Evolutionary conservation across 1,139 yeast genomes (phyloP).

Genomic region (Debaryomyces subglobosus): DNA sequence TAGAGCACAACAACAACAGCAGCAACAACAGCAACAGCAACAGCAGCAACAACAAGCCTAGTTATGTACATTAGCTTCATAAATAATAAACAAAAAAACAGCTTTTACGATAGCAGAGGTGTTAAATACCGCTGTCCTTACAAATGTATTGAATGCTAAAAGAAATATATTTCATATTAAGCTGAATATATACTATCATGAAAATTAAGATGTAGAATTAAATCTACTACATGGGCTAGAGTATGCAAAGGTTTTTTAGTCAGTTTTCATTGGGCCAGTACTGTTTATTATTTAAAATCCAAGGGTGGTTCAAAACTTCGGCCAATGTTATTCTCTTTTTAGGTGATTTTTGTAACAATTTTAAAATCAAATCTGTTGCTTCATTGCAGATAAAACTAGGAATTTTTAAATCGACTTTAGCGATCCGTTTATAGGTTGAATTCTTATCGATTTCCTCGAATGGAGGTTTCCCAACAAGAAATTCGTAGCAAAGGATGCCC

Average conservation of each 20-base stretch:
- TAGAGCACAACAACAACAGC: constrained; percentile 37
- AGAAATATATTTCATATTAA: neutral
- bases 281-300: constrained; percentile 71
- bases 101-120: neutral
- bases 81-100: neutral
- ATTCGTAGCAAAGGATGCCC: constrained; percentile 84
- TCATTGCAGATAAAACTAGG: constrained; percentile 72
- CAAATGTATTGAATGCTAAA: neutral
- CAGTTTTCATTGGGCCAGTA: constrained; percentile 33
- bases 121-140: neutral
- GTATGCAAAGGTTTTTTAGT: constrained; percentile 11
- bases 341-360: constrained; percentile 68
- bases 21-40: constrained; percentile 31
- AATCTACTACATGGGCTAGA: neutral
- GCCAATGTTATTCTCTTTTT: constrained; percentile 60
- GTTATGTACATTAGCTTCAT: neutral
- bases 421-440: constrained; percentile 79
- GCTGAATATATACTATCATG: neutral
- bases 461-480: constrained; percentile 87
- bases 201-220: neutral
- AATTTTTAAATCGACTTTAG: constrained; percentile 70
- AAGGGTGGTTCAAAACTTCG: constrained; percentile 74
- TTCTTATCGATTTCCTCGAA: constrained; percentile 80
- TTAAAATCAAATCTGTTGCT: constrained; percentile 73
- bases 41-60: constrained; percentile 20